Conservation (phyloP, 495 filamentous ascomycete species). For the Aspergillus sparsus region DNA sequence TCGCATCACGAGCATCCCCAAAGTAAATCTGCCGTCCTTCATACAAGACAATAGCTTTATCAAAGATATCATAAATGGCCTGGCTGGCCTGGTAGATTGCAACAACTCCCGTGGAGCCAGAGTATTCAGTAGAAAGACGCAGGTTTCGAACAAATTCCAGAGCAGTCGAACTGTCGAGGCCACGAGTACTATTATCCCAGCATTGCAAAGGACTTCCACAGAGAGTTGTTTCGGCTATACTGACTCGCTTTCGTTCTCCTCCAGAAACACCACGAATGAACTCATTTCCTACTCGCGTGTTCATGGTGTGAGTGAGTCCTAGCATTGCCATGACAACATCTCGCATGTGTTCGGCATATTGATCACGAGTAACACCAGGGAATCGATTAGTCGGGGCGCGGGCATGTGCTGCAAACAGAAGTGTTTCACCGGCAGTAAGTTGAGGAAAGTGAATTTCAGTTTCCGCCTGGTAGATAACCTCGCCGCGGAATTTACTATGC, state of each 20-base stretch:
- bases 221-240: slow-evolving; percentile 71
- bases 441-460: slow-evolving; percentile 83
- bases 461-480: slow-evolving; percentile 81
- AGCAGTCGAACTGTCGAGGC: slow-evolving; percentile 77
- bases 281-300: slow-evolving; percentile 79
- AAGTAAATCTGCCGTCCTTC: slow-evolving; percentile 86
- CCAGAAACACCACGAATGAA: slow-evolving; percentile 78
- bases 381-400: slow-evolving; percentile 64
- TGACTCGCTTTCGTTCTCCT: slow-evolving; percentile 81
- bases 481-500: slow-evolving; percentile 70
- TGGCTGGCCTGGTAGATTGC: slow-evolving; percentile 85
- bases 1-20: slow-evolving; percentile 61
- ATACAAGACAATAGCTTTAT: slow-evolving; percentile 77
- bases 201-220: slow-evolving; percentile 70
- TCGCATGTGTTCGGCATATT: slow-evolving; percentile 64
- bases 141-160: slow-evolving; percentile 77
- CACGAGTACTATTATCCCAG: slow-evolving; percentile 80
- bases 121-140: slow-evolving; percentile 63
- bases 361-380: slow-evolving; percentile 56
- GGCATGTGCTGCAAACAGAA: slow-evolving; percentile 73
- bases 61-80: slow-evolving; percentile 72
- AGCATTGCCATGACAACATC: slow-evolving; percentile 82
- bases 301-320: slow-evolving; percentile 71
- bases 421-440: slow-evolving; percentile 74
- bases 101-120: slow-evolving; percentile 66